Evolutionary conservation across 1,284 basidiomycete genomes (phyloP), one percentile per base, ranked within the genome.

Genomic region (Peniophora sp.): DNA sequence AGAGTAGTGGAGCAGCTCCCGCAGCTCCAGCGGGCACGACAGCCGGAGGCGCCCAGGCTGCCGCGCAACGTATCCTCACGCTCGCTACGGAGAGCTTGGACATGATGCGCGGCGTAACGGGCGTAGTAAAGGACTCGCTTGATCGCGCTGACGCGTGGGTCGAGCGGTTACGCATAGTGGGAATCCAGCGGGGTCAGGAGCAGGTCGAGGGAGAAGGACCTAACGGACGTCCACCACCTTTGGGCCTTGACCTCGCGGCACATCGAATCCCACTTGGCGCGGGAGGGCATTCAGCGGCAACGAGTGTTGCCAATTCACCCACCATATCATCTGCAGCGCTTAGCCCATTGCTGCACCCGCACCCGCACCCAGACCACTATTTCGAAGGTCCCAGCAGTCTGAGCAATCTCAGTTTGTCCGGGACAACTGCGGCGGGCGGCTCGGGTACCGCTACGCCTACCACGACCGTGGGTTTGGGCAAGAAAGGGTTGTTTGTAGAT

Each of bases 91-190:
- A 96, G 70, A 91, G 89, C 61, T 65, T 96, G 64, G 92, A 95
- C 62, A 94, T 95, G 85, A 82, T 96, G 72, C 76, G 85, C 36
- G 83, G 88, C 35, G 89, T 95, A 20, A 92, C 90, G 9, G 77
- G 80, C 2, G 89, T 95, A 19, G 89, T 95, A 59, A 87, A 84
- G 60, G 92, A 95, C 56, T 90, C 85, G 55, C 72, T 96, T 61
- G 92, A 94, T 61, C 75, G 87, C 49, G 93, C 92, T 27, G 93
- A 96, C 64, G 77, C 85, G 77, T 94, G 89, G 89, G 85, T 92
- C 35, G 85, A 87, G 50, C 78, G 89, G 8, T 68, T 92, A 23
- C 78, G 86, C 3, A 72, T 85, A 23, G 78, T 91, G 43, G 89
- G 89, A 9, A 68, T 90, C 38, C 85, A 91, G 59, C 79, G 89